Percentiles rank a stretch among this genome's conserved stretches.
Evolutionary conservation across 768 basidiomycete genomes (phyloP).

Genomic region (Boletus huronensis): DNA sequence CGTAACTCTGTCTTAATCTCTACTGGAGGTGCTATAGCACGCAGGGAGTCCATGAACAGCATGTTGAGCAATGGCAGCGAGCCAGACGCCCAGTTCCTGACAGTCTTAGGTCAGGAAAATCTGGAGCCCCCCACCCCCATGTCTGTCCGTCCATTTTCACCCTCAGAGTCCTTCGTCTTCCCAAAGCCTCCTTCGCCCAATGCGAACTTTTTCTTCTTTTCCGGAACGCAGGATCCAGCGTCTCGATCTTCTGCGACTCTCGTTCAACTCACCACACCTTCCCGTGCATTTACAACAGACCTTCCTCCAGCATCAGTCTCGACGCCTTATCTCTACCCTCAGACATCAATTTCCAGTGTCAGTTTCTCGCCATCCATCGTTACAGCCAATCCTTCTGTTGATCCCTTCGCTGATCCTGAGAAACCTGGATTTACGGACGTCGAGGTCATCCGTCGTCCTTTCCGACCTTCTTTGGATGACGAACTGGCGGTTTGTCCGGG

Average conservation of each 20-base stretch:
- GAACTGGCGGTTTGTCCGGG: conserved; percentile 52
- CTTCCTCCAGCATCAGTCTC: conserved; percentile 10
- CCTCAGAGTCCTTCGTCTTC: conserved; percentile 65
- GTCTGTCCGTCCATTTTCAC: conserved; percentile 63
- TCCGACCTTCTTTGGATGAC: conserved; percentile 52
- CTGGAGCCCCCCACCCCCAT: conserved; percentile 44
- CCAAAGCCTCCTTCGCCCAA: conserved; percentile 52
- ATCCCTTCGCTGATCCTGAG: conserved; percentile 37
- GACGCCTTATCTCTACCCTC: conserved; percentile 12
- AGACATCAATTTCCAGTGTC: background rate
- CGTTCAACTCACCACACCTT: conserved; percentile 15
- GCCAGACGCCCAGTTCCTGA: conserved; percentile 39
- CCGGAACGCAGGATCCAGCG: background rate
- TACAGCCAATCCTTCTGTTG: conserved; percentile 14
- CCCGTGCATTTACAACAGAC: conserved; percentile 15
- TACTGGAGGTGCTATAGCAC: conserved; percentile 23
- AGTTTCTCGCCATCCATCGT: background rate
- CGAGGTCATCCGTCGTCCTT: conserved; percentile 54
- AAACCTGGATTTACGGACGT: conserved; percentile 36
- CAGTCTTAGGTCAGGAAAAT: conserved; percentile 24
- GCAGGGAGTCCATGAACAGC: conserved; percentile 41
- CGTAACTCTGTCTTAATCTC: conserved; percentile 24
- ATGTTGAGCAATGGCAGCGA: conserved; percentile 36
- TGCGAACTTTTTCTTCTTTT: background rate
- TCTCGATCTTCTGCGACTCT: conserved; percentile 20